Percentiles rank a stretch among this genome's conserved stretches.
These are phyloP conservation scores for Vitis riparia DNA, from an alignment of 164 flowering plant species.

Conservation along the genomic window DNA sequence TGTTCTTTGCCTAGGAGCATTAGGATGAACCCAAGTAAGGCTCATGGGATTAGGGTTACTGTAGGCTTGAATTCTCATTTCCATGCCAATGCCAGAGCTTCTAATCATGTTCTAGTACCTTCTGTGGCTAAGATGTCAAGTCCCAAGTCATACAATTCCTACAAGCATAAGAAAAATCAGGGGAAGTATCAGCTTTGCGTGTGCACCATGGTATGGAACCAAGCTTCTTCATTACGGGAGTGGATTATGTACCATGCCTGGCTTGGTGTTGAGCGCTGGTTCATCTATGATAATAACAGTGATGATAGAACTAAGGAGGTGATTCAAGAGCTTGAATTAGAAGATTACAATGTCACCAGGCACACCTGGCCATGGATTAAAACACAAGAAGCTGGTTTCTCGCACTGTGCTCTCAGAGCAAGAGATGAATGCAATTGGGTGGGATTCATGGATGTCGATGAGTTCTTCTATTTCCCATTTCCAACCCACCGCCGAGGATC, in stretches of 20 bases:
- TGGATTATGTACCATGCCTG: constrained; percentile 81
- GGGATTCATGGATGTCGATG: constrained; percentile 88
- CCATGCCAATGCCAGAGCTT: constrained; percentile 7
- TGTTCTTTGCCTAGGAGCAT: constrained; percentile 63
- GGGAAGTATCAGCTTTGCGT: constrained; percentile 70
- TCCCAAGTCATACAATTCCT: neutral
- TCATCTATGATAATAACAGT: constrained; percentile 86
- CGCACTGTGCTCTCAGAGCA: constrained; percentile 75
- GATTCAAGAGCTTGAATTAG: constrained; percentile 43
- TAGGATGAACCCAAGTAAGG: constrained; percentile 35
- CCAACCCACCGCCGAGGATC: constrained; percentile 15
- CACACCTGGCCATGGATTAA: constrained; percentile 92
- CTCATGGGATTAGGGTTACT: constrained; percentile 52
- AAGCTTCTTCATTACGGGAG: constrained; percentile 63
- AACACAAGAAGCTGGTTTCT: constrained; percentile 92
- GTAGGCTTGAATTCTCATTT: constrained; percentile 30
- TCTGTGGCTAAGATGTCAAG: constrained; percentile 64
- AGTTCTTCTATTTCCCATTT: constrained; percentile 72
- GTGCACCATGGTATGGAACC: constrained; percentile 94
- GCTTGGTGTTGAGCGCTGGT: constrained; percentile 89
- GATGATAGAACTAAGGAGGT: constrained; percentile 59
- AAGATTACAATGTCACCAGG: constrained; percentile 60
- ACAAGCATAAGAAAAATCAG: constrained; percentile 4
- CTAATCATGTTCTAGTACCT: constrained; percentile 37
- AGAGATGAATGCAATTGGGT: constrained; percentile 76